These are phyloP conservation scores for Pythium dissotocum DNA, from an alignment of 352 stramenopile genomes.

Conservation along the genomic window DNA sequence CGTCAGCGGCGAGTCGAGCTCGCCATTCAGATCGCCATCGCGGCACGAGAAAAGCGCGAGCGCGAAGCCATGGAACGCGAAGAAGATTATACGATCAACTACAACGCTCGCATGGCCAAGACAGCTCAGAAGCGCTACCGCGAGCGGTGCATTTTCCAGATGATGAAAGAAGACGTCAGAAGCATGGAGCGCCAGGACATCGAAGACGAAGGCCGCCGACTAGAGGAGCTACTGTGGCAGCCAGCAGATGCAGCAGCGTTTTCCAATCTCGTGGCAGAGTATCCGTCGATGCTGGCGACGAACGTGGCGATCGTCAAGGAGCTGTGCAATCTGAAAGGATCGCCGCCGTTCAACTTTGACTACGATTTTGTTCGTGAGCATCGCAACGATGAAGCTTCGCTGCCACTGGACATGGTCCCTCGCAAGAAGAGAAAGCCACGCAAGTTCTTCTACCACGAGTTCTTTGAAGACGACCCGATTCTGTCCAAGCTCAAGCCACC, in stretches of 20 bases:
- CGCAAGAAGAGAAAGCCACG: conserved; percentile 44
- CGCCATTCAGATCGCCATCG: conserved; percentile 29
- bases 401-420: conserved; percentile 40
- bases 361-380: conserved; percentile 48
- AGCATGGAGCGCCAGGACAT: conserved; percentile 50
- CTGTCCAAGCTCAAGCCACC: conserved; percentile 27
- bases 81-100: conserved; percentile 28
- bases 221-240: conserved; percentile 56
- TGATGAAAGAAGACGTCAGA: conserved; percentile 65
- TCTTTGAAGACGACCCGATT: conserved; percentile 63
- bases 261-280: conserved; percentile 28
- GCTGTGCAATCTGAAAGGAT: conserved; percentile 20
- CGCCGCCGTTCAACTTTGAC: conserved; percentile 53
- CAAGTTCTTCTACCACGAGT: conserved; percentile 75
- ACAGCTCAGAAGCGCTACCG: conserved; percentile 37
- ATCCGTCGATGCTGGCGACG: conserved; percentile 36
- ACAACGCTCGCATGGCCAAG: conserved; percentile 20
- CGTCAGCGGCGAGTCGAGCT: conserved; percentile 44
- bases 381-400: conserved; percentile 29
- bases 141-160: conserved; percentile 38
- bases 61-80: conserved; percentile 47
- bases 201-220: conserved; percentile 45
- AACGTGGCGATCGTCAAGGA: conserved; percentile 52
- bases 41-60: conserved; percentile 46
- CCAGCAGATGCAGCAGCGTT: conserved; percentile 39